Conservation (phyloP, 2,329 filamentous ascomycete genomes). For the Rutstroemia sp. region DNA sequence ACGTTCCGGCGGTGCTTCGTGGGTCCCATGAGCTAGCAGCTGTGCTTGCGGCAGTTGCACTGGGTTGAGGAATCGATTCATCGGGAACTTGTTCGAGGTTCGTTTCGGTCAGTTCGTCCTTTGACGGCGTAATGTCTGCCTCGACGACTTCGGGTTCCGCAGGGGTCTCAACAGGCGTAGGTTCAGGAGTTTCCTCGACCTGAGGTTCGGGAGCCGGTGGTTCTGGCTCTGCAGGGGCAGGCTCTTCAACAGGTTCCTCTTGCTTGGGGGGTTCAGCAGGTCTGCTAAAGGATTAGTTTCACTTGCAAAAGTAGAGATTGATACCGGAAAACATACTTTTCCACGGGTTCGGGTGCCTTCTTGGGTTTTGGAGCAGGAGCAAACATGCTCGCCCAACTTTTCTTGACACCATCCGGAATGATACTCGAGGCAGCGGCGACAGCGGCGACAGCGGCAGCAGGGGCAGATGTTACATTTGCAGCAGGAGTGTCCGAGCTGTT, state of each 20-base stretch:
- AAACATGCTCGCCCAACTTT: constrained; percentile 73
- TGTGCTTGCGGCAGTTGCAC: constrained; percentile 82
- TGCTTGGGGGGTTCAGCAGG: constrained; percentile 32
- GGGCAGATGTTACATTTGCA: constrained; percentile 28
- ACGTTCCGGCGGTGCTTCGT: constrained; percentile 49
- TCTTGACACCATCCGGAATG: constrained; percentile 36
- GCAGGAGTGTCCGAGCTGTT: constrained; percentile 30
- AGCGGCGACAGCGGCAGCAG: constrained; percentile 31
- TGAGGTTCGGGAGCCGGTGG: constrained; percentile 34
- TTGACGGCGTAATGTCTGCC: constrained; percentile 57
- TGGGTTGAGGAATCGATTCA: constrained; percentile 66
- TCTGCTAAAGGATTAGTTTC: constrained; percentile 19
- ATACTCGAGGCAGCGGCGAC: constrained; percentile 32
- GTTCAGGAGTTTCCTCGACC: constrained; percentile 34
- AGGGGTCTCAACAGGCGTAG: constrained; percentile 23
- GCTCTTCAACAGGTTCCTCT: constrained; percentile 38
- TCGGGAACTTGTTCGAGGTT: constrained; percentile 91
- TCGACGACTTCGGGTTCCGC: constrained; percentile 33
- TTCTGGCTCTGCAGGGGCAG: constrained; percentile 28
- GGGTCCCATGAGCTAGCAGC: constrained; percentile 79
- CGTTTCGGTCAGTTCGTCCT: constrained; percentile 79
- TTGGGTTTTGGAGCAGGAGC: constrained; percentile 47
- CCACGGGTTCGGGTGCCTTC: constrained; percentile 39
- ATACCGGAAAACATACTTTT: constrained; percentile 20
- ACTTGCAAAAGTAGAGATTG: constrained; percentile 6